phyloP scores from a whole-genome alignment of 148 eudicot species.

The Euryodendron excelsum region DNA sequence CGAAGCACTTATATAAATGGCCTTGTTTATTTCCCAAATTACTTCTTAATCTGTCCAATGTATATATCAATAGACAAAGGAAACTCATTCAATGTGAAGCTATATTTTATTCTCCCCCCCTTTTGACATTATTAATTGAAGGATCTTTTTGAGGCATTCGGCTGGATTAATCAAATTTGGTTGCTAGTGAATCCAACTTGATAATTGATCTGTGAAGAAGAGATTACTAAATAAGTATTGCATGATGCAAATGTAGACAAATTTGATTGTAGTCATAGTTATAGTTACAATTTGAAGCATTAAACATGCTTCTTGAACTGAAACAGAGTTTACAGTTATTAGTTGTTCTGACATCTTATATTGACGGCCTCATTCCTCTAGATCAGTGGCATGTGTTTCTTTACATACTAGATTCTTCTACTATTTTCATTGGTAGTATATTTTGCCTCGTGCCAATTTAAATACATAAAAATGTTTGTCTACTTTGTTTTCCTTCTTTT shows the following conservation, averaged over 20 bases:
- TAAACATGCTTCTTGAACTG: background rate
- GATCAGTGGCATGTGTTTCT: background rate
- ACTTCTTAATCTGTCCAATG: background rate
- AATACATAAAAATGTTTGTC: background rate
- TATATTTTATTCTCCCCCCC: background rate
- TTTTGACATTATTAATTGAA: background rate
- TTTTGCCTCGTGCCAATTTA: background rate
- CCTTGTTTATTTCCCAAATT: background rate
- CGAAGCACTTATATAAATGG: background rate
- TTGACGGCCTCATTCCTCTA: background rate
- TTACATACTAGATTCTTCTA: background rate
- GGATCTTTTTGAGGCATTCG: background rate
- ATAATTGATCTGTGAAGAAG: background rate
- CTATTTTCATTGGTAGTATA: background rate
- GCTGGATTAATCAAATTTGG: background rate
- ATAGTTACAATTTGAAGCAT: background rate
- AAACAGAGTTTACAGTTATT: background rate
- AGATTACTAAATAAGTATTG: background rate
- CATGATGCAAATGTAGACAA: background rate
- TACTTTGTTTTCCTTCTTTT: background rate
- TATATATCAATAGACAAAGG: background rate
- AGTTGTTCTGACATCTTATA: background rate
- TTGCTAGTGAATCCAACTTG: background rate
- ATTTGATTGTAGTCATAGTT: background rate
- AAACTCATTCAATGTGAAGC: background rate